Evolutionary conservation across 2,329 filamentous ascomycete species (phyloP).

Genomic region (Colletotrichum phormii): DNA sequence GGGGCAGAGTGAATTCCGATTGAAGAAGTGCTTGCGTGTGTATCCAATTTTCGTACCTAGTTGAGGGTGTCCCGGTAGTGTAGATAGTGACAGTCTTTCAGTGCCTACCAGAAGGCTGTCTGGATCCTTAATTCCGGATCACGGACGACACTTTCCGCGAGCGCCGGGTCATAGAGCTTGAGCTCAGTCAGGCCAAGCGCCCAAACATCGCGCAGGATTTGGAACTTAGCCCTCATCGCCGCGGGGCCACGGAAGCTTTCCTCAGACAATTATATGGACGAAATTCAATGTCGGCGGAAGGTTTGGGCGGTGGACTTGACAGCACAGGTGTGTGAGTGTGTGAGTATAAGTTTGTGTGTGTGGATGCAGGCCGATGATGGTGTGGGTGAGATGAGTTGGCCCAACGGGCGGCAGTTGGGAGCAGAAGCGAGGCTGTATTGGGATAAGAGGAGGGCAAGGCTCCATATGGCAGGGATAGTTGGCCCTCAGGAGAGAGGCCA

Average conservation of each 20-base stretch:
- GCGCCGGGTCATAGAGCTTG: conserved; percentile 17
- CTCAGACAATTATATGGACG: background rate
- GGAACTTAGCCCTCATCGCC: background rate
- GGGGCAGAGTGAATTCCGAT: background rate
- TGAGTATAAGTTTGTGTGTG: background rate
- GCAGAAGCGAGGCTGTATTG: conserved; percentile 24
- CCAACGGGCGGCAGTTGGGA: conserved; percentile 32
- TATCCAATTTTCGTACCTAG: background rate
- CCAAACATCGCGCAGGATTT: background rate
- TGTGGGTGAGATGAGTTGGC: conserved; percentile 25
- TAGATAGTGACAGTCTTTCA: background rate
- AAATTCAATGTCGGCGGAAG: conserved; percentile 11
- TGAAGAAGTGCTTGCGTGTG: background rate
- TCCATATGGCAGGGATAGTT: conserved; percentile 15
- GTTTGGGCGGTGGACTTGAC: conserved; percentile 1
- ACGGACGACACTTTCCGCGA: conserved; percentile 12
- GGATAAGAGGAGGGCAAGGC: conserved; percentile 26
- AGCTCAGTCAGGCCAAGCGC: conserved; percentile 18
- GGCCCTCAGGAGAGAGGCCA: conserved; percentile 1
- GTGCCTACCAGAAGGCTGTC: conserved; percentile 1
- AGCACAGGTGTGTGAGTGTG: background rate
- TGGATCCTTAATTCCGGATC: background rate
- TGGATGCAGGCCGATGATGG: conserved; percentile 1
- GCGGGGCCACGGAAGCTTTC: background rate
- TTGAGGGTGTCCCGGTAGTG: background rate